Conservation (phyloP, 1,284 basidiomycete species). For the Pterulicium gracile region DNA sequence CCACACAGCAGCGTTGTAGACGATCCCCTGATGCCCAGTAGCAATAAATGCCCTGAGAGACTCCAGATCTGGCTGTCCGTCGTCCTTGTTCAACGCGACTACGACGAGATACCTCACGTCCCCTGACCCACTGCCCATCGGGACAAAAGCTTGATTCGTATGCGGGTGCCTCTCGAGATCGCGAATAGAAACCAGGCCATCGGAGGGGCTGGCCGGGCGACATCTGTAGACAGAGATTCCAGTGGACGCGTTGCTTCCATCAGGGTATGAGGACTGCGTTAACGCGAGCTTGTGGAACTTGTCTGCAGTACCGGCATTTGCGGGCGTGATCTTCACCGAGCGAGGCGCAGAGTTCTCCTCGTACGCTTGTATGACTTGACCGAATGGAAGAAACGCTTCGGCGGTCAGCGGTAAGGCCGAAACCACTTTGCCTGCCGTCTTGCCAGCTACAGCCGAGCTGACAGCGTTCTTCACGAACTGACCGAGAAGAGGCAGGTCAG, state of each 20-base stretch:
- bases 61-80: conserved; percentile 67
- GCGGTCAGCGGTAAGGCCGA: conserved; percentile 72
- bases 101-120: conserved; percentile 68
- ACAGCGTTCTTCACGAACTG: conserved; percentile 1
- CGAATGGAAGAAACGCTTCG: conserved; percentile 76
- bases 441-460: neutral
- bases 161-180: conserved; percentile 66
- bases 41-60: conserved; percentile 77
- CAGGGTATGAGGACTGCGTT: conserved; percentile 54
- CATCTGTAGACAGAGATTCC: conserved; percentile 72
- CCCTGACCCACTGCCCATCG: conserved; percentile 54
- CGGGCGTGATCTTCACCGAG: conserved; percentile 60
- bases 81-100: conserved; percentile 64
- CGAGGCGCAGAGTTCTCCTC: conserved; percentile 55
- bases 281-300: conserved; percentile 85
- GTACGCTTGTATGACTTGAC: conserved; percentile 81
- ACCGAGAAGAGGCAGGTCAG: neutral
- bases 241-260: conserved; percentile 38
- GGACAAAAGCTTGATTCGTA: conserved; percentile 84
- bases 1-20: conserved; percentile 78
- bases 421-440: conserved; percentile 24
- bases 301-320: conserved; percentile 80
- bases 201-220: conserved; percentile 38
- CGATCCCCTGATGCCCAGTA: conserved; percentile 69
- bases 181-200: conserved; percentile 42